These are phyloP conservation scores for Aristolochia contorta DNA, from an alignment of 164 flowering plant genomes.

Conservation along the genomic window DNA sequence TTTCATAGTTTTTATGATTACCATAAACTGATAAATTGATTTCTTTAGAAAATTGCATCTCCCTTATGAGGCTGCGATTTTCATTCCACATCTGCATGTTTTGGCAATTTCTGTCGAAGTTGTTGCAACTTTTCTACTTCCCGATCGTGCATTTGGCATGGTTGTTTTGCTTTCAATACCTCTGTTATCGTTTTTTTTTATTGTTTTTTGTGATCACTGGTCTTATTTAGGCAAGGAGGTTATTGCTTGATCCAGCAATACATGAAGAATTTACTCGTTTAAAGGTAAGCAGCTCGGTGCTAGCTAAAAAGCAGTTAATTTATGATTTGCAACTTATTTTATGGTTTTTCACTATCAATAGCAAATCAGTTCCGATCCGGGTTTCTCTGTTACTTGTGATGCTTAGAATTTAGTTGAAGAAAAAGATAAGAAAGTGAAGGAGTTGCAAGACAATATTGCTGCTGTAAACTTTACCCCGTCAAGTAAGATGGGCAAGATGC, in stretches of 20 bases:
- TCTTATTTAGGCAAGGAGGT: conserved; percentile 62
- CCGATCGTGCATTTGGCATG: no score
- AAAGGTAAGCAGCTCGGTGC: conserved; percentile 45
- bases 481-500: conserved; percentile 96
- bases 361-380: background rate
- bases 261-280: conserved; percentile 96
- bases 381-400: background rate
- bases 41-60: no score
- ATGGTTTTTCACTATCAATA: background rate
- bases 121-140: no score
- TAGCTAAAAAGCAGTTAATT: background rate
- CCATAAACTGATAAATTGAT: no score
- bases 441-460: conserved; percentile 78
- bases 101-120: no score
- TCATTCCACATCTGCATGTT: no score
- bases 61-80: no score
- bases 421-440: conserved; percentile 91
- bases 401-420: conserved; percentile 91
- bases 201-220: background rate
- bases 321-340: background rate
- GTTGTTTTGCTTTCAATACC: no score
- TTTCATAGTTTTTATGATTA: no score
- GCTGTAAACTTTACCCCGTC: conserved; percentile 84
- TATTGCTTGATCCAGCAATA: conserved; percentile 92
- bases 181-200: no score